Percentiles rank a stretch among this genome's conserved stretches.
Evolutionary conservation across 345 rosid genomes (phyloP).

Genomic region (Syzygium grande): DNA sequence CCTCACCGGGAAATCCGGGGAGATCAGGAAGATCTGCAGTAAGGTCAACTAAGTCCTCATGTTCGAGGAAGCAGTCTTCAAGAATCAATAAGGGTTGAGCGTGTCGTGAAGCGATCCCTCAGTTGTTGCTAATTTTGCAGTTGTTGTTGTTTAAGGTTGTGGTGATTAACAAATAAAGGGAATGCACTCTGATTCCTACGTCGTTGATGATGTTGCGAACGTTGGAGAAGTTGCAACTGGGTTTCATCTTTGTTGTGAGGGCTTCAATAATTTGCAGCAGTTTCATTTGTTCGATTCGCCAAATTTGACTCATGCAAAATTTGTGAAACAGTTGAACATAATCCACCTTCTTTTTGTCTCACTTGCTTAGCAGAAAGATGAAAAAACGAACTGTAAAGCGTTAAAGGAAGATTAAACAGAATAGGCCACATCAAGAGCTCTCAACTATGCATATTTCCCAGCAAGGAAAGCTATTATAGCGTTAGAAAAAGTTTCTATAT

Average conservation of each 20-base stretch:
- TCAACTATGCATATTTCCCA: not conserved
- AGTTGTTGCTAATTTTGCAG: not conserved
- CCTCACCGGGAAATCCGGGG: conserved; percentile 23
- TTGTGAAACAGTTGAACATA: not conserved
- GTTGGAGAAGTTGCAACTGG: not conserved
- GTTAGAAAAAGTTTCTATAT: not conserved
- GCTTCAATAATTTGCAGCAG: not conserved
- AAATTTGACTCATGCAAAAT: not conserved
- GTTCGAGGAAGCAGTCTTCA: not conserved
- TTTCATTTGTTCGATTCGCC: not conserved
- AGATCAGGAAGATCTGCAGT: conserved; percentile 23
- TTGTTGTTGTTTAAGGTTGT: not conserved
- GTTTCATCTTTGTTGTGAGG: not conserved
- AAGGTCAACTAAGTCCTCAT: not conserved
- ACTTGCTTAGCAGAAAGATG: not conserved
- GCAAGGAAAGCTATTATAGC: not conserved
- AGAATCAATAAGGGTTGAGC: not conserved
- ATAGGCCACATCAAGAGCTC: not conserved
- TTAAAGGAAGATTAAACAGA: not conserved
- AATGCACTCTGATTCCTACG: not conserved
- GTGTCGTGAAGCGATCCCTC: not conserved
- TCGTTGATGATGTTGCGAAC: not conserved
- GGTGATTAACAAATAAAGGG: not conserved
- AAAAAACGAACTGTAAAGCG: too few species aligned
- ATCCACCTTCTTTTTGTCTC: not conserved